Base-by-base conservation (phyloP, 768 basidiomycete genomes). In the Suillus fuscotomentosus region DNA sequence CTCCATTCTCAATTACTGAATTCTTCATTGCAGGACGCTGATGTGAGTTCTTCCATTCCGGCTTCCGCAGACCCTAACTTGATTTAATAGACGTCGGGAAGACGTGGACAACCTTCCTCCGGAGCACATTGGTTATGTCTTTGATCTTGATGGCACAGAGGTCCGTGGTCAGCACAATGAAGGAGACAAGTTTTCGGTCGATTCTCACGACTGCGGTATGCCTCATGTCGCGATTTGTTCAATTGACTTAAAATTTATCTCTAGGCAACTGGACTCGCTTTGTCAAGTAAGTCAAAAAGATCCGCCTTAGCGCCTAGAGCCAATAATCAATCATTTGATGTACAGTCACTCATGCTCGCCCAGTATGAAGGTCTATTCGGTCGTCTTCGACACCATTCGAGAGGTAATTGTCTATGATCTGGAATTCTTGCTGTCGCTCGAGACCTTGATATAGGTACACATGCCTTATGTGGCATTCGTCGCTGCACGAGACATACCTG, bases 201-300 rank as follows among this genome's bases (percentile, higher is more conserved):
- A 89, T 69, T 84, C 83, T 0, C 79, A 78, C 59, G 70, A 69
- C 1, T 78, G 72, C 66, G 89, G 89, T 87, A 60, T 51, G 84
- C 64, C 8, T 11, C 3, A 20, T 41, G 15, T 31, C 55, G 17
- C 42, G 31, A 43, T 57, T 36, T 51, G 42, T 53, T 27, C 2
- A 57, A 55, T 51, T 70, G 6, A 48, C 43, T 59, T 61, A 68
- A 51, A 27, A 5, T 36, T 43, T 43, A 53, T 59, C 57, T 42
- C 31, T 66, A 90, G 89, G 90, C 8, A 91, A 91, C 68, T 91
- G 90, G 90, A 88, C 88, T 9, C 82, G 89, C 5, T 91, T 91
- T 66, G 78, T 91, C 39, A 91, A 91, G 89, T 89, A 67, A 64
- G 86, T 72, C 13, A 41, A 47, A 59, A 59, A 45, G 15, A 41